phyloP scores from a whole-genome alignment of 1,284 basidiomycete species.

The Ganoderma resinaceum region DNA sequence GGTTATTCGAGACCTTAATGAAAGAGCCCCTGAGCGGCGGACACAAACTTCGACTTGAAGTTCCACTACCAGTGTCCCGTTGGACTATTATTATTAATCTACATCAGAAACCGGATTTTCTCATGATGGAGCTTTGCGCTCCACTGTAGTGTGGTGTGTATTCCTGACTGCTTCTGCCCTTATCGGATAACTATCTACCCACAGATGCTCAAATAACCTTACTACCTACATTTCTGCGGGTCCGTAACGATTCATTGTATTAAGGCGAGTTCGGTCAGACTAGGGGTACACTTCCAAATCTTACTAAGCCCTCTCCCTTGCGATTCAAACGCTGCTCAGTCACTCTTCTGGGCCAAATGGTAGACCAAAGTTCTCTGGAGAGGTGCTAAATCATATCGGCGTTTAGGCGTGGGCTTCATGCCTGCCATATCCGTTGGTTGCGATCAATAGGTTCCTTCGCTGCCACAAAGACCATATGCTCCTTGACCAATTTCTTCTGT shows the following conservation, averaged over 20 bases:
- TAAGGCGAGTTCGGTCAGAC: neutral
- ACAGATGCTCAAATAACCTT: neutral
- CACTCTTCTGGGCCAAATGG: neutral
- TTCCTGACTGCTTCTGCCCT: neutral
- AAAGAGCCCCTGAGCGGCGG: too few species aligned
- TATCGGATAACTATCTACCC: neutral
- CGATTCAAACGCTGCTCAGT: neutral
- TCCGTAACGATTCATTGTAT: neutral
- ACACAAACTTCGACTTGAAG: neutral
- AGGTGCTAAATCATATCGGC: neutral
- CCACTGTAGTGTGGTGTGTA: neutral
- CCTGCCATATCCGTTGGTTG: neutral
- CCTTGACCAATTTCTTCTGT: neutral
- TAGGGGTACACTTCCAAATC: neutral
- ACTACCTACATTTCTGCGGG: neutral
- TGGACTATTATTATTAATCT: too few species aligned
- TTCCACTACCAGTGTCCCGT: neutral
- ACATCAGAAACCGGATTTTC: neutral
- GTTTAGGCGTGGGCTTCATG: neutral
- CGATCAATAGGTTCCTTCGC: neutral
- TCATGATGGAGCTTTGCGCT: neutral
- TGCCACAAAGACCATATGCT: neutral
- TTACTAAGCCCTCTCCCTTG: neutral
- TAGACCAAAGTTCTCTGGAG: neutral
- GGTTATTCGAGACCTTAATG: too few species aligned